Evolutionary conservation across 164 flowering plant genomes (phyloP).

Genomic region (Chloranthus sessilifolius): DNA sequence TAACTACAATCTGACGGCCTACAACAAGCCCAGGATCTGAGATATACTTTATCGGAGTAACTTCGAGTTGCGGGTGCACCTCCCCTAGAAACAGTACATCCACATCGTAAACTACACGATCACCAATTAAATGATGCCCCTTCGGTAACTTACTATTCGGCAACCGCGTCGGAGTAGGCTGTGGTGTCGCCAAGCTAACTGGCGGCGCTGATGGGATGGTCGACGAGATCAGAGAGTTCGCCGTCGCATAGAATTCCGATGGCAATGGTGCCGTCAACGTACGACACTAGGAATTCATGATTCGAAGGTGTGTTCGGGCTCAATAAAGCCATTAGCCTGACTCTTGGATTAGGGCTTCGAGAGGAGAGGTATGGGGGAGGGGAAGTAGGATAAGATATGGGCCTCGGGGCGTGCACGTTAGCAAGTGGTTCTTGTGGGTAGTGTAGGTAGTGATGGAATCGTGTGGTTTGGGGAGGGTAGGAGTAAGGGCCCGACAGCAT

Average conservation of each 20-base stretch:
- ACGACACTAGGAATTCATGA: no score
- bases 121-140: constrained; percentile 61
- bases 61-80: constrained; percentile 85
- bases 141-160: constrained; percentile 66
- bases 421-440: no score
- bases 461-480: constrained; percentile 39
- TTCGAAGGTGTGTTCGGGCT: constrained; percentile 25
- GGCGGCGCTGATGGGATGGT: constrained; percentile 21
- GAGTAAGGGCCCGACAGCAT: constrained; percentile 33
- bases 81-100: constrained; percentile 64
- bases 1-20: constrained; percentile 84
- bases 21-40: constrained; percentile 79
- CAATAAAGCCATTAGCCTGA: constrained; percentile 60
- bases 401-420: no score
- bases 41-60: constrained; percentile 76
- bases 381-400: constrained; percentile 40
- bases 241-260: no score
- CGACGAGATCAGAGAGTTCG: constrained; percentile 11
- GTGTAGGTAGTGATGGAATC: no score
- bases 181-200: constrained; percentile 16
- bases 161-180: no score
- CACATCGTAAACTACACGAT: constrained; percentile 57
- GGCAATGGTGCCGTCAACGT: constrained; percentile 1
- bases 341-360: constrained; percentile 43
- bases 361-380: no score